Conservation (phyloP, 1,139 yeast species). For the Scheffersomyces lignicola region DNA sequence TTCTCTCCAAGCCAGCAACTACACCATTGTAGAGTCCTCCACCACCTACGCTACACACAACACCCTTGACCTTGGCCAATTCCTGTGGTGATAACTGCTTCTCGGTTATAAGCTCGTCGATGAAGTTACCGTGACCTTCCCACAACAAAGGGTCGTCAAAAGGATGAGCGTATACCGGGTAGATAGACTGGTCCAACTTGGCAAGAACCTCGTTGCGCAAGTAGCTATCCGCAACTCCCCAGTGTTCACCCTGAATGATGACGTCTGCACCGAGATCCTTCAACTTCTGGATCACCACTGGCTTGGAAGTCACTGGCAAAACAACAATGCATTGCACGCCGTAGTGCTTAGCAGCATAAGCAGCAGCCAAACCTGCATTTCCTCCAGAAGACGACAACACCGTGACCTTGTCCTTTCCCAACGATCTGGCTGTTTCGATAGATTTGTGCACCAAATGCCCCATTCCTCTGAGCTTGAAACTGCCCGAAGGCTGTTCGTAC, state of each 20-base stretch:
- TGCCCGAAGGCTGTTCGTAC: slow-evolving; percentile 42
- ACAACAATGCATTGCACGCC: slow-evolving; percentile 39
- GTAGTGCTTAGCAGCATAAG: slow-evolving; percentile 31
- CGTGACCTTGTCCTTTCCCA: slow-evolving; percentile 20
- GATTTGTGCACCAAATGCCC: slow-evolving; percentile 30
- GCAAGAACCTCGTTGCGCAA: slow-evolving; percentile 22
- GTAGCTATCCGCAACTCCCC: slow-evolving; percentile 39
- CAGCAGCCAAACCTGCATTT: slow-evolving; percentile 50
- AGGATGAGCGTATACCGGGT: slow-evolving; percentile 42
- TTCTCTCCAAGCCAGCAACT: slow-evolving; percentile 27
- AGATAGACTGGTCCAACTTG: slow-evolving; percentile 14
- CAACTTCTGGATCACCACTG: slow-evolving; percentile 25
- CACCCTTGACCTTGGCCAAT: slow-evolving; percentile 24
- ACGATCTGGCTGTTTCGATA: slow-evolving; percentile 18
- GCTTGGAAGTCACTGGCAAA: slow-evolving; percentile 29
- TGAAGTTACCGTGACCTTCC: slow-evolving; percentile 40
- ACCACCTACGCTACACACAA: slow-evolving; percentile 46
- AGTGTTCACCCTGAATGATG: slow-evolving; percentile 31
- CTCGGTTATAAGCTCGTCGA: slow-evolving; percentile 28
- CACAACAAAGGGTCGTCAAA: slow-evolving; percentile 39
- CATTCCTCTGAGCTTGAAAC: slow-evolving; percentile 42
- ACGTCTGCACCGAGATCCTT: slow-evolving; percentile 28
- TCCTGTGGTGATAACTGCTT: slow-evolving; percentile 20
- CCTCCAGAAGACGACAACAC: slow-evolving; percentile 47
- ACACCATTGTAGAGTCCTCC: slow-evolving; percentile 46